Evolutionary conservation across 2,329 filamentous ascomycete species (phyloP).

Genomic region (Lachnellula arida): DNA sequence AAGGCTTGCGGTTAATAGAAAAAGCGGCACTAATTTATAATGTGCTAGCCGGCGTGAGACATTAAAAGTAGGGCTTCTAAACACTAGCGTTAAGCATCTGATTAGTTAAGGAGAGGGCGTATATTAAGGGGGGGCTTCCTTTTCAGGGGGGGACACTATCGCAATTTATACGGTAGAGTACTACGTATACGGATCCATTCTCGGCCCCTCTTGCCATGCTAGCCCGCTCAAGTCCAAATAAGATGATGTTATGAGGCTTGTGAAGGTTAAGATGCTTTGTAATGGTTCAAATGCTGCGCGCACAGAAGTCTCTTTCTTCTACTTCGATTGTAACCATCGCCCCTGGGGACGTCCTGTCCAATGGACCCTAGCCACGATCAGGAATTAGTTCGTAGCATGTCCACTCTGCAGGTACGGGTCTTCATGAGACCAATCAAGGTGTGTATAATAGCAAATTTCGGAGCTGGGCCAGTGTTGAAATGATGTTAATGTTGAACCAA

Average conservation of each 20-base stretch:
- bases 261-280: background rate
- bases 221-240: background rate
- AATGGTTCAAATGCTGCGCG: constrained; percentile 3
- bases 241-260: background rate
- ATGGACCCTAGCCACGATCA: constrained; percentile 14
- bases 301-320: background rate
- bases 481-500: background rate
- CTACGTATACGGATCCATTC: background rate
- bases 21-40: no score
- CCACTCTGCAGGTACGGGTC: background rate
- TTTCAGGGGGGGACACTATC: no score
- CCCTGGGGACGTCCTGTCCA: constrained; percentile 6
- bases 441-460: background rate
- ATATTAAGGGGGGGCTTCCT: no score
- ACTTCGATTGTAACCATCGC: constrained; percentile 5
- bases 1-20: no score
- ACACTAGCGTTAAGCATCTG: no score
- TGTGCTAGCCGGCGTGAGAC: no score
- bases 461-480: background rate
- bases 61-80: no score
- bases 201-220: background rate
- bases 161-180: no score
- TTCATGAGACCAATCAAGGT: background rate
- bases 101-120: no score
- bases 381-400: background rate